These are phyloP conservation scores for Magnolia kwangsiensis DNA, from an alignment of 164 flowering plant species.

Conservation along the genomic window DNA sequence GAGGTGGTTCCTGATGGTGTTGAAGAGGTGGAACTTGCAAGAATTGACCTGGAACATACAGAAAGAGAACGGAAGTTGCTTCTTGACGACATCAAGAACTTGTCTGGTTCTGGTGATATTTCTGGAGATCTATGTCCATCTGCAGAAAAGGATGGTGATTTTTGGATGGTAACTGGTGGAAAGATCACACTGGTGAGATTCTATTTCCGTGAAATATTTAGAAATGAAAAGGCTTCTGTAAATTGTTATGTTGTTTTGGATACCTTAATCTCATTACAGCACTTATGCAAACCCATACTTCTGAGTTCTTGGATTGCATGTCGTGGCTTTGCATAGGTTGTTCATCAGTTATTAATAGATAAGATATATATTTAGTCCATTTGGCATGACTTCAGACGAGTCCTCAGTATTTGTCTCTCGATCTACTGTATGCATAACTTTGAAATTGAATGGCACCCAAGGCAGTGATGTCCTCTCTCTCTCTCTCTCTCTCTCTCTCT, in stretches of 20 bases:
- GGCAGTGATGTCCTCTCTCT: too few species aligned
- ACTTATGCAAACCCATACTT: neutral
- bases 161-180: conserved; percentile 82
- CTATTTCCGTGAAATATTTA: neutral
- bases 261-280: neutral
- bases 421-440: too few species aligned
- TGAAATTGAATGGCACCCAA: too few species aligned
- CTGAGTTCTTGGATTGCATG: too few species aligned
- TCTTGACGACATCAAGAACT: conserved; percentile 69
- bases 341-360: too few species aligned
- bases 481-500: too few species aligned
- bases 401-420: too few species aligned
- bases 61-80: conserved; percentile 69
- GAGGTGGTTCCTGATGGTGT: conserved; percentile 99
- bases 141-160: conserved; percentile 47
- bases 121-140: conserved; percentile 31
- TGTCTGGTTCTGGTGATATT: conserved; percentile 47
- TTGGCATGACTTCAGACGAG: too few species aligned
- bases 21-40: conserved; percentile 96
- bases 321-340: too few species aligned
- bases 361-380: too few species aligned
- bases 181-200: conserved; percentile 63
- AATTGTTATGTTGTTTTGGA: neutral
- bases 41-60: conserved; percentile 72
- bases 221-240: neutral